These are phyloP conservation scores for Phytophthora sp. DNA, from an alignment of 352 stramenopile species.

Conservation along the genomic window DNA sequence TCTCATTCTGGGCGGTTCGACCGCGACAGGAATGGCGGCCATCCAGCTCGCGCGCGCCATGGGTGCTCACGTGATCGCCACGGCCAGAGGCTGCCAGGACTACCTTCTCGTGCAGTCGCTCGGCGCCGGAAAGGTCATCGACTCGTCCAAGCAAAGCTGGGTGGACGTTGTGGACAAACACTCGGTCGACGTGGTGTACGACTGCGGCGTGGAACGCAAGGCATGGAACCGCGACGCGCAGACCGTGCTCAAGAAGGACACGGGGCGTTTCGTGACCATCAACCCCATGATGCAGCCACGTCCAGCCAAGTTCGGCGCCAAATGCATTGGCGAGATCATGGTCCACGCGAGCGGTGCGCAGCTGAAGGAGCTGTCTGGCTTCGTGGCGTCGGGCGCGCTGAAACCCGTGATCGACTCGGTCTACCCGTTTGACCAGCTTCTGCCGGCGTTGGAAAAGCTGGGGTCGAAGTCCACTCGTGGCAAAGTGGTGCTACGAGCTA, in stretches of 20 bases:
- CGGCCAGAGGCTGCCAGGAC: slow-evolving; percentile 65
- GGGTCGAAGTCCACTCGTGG: slow-evolving; percentile 46
- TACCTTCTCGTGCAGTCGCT: slow-evolving; percentile 53
- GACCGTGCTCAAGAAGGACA: slow-evolving; percentile 38
- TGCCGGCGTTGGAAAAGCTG: slow-evolving; percentile 48
- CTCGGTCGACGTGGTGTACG: slow-evolving; percentile 49
- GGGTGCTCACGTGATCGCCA: slow-evolving; percentile 58
- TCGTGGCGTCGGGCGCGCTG: slow-evolving; percentile 38
- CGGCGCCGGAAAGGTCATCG: slow-evolving; percentile 56
- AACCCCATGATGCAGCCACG: slow-evolving; percentile 41
- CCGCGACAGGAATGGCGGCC: slow-evolving; percentile 62
- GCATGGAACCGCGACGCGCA: slow-evolving; percentile 41
- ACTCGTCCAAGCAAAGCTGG: slow-evolving; percentile 57
- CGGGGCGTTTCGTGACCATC: slow-evolving; percentile 34
- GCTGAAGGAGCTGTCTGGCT: slow-evolving; percentile 43
- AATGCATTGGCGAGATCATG: slow-evolving; percentile 38
- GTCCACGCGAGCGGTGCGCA: slow-evolving; percentile 34
- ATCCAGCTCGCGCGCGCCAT: slow-evolving; percentile 66
- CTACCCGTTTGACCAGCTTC: slow-evolving; percentile 49
- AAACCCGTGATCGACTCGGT: slow-evolving; percentile 46
- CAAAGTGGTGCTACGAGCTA: slow-evolving; percentile 61
- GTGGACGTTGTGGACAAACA: slow-evolving; percentile 38
- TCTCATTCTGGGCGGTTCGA: slow-evolving; percentile 68
- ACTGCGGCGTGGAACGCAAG: slow-evolving; percentile 38
- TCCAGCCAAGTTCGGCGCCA: slow-evolving; percentile 48